Evolutionary conservation across 2,329 filamentous ascomycete species (phyloP).

Genomic region (Fusarium sambucinum): DNA sequence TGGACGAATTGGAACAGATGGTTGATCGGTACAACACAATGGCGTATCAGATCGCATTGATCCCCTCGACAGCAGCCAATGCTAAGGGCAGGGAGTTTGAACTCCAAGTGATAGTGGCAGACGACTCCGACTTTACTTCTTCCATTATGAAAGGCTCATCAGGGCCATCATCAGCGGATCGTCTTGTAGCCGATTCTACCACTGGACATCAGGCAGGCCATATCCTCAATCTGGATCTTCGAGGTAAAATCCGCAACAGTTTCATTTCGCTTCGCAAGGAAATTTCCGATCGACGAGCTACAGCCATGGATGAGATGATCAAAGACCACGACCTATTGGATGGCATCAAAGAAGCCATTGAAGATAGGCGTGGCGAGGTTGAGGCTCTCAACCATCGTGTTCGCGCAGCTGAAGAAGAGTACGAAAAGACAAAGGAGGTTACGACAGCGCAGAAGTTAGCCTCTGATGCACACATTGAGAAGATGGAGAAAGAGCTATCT

Average conservation of each 20-base stretch:
- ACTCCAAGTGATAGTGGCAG: constrained; percentile 83
- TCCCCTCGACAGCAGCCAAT: constrained; percentile 85
- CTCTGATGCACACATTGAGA: constrained; percentile 94
- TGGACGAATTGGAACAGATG: constrained; percentile 91
- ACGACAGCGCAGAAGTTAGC: constrained; percentile 88
- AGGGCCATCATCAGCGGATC: constrained; percentile 68
- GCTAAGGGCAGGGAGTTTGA: constrained; percentile 89
- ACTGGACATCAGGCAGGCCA: constrained; percentile 92
- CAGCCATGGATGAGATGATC: constrained; percentile 89
- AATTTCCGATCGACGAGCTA: constrained; percentile 87
- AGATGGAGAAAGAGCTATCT: constrained; percentile 98
- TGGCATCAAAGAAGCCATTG: constrained; percentile 95
- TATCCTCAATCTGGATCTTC: constrained; percentile 88
- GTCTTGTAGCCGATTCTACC: constrained; percentile 82
- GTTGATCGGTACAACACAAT: constrained; percentile 94
- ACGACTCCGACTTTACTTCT: constrained; percentile 79
- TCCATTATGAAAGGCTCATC: constrained; percentile 65
- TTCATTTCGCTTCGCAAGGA: constrained; percentile 86
- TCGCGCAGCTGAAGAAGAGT: constrained; percentile 89
- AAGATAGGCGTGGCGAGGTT: constrained; percentile 93
- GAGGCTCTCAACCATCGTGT: constrained; percentile 91
- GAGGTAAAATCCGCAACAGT: constrained; percentile 82
- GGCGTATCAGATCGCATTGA: constrained; percentile 92
- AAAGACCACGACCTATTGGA: constrained; percentile 94
- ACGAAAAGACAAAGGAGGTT: constrained; percentile 90